Base-by-base conservation (phyloP, 2,329 filamentous ascomycete genomes). In the Parasarocladium wereldwijsianum region DNA sequence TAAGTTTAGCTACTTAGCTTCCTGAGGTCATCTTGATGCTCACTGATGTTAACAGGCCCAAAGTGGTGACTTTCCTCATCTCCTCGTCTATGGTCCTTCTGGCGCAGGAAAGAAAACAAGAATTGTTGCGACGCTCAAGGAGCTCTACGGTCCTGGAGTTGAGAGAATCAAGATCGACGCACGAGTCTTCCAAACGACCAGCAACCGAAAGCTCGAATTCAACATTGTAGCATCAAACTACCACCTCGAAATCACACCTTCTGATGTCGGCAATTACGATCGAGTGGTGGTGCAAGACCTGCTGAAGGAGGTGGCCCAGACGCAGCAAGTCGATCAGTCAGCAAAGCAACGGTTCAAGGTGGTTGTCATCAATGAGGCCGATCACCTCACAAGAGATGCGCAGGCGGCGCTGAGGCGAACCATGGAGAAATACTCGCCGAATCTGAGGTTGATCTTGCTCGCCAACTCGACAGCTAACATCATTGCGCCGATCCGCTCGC, bases 101-200 rank as follows among this genome's bases (percentile, higher is more conserved):
- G 90, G 90, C 19, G 90, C 90, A 5, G 90, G 90, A 41, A 98
- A 98, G 56, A 98, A 98, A 58, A 98, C 90, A 2, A 77, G 90
- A 24, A 92, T 96, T 41, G 84, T 94, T 12, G 86, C 90, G 11
- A 96, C 87, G 0, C 62, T 98, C 4, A 93, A 93, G 52, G 87
- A 94, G 49, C 68, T 98, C 6, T 98, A 90, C 54, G 90, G 90
- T 0, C 77, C 87, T 0, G 87, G 90, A 24, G 90, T 93, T n/a
- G 92, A 98, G 50, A 96, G 94, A 66, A 98, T 98, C 66, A 96
- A 96, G 62, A 96, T 98, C 57, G 90, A 98, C 50, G 83, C 85
- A 9, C 81, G 90, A 39, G 80, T 94, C 35, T 98, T 98, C 61
- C 86, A 93, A 56, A 96, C 90, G 1, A 86, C 75, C 14, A 80